A percentile compares a stretch with the other conserved stretches of the same genome.
These are phyloP conservation scores for Geranium incanum DNA, from an alignment of 441 rosid species.

Conservation along the genomic window DNA sequence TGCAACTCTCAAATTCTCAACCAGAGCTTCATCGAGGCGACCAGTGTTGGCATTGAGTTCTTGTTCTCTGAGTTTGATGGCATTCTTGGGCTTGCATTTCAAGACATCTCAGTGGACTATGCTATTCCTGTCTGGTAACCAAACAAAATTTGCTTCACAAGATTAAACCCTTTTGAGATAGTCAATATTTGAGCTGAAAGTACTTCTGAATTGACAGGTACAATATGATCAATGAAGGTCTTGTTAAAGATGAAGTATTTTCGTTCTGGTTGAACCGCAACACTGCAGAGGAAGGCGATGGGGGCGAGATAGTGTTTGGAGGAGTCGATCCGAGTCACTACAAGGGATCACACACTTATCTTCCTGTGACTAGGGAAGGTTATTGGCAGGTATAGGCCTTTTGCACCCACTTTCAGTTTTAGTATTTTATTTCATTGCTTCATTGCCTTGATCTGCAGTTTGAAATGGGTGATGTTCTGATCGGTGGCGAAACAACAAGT, in stretches of 20 bases:
- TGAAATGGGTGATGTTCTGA: slow-evolving; percentile 57
- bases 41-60: slow-evolving; percentile 49
- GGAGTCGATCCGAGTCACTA: slow-evolving; percentile 57
- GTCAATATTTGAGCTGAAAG: too few species aligned
- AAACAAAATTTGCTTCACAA: too few species aligned
- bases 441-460: slow-evolving; percentile 36
- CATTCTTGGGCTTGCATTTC: slow-evolving; percentile 70
- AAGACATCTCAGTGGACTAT: slow-evolving; percentile 64
- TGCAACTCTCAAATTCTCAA: not conserved
- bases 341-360: slow-evolving; percentile 60
- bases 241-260: slow-evolving; percentile 48
- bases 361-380: slow-evolving; percentile 57
- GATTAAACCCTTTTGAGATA: not conserved
- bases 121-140: slow-evolving; percentile 60
- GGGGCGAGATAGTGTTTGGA: slow-evolving; percentile 82
- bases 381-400: slow-evolving; percentile 63
- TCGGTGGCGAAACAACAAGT: slow-evolving; percentile 54
- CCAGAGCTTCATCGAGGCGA: slow-evolving; percentile 67
- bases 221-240: slow-evolving; percentile 57
- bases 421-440: not conserved
- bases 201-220: slow-evolving; percentile 37
- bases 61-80: slow-evolving; percentile 65
- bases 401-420: not conserved
- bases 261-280: slow-evolving; percentile 68
- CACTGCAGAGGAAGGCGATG: slow-evolving; percentile 45